Evolutionary conservation across 2,329 filamentous ascomycete species (phyloP), one percentile per base, ranked within the genome.

Genomic region (Dactylellina haptotyla): DNA sequence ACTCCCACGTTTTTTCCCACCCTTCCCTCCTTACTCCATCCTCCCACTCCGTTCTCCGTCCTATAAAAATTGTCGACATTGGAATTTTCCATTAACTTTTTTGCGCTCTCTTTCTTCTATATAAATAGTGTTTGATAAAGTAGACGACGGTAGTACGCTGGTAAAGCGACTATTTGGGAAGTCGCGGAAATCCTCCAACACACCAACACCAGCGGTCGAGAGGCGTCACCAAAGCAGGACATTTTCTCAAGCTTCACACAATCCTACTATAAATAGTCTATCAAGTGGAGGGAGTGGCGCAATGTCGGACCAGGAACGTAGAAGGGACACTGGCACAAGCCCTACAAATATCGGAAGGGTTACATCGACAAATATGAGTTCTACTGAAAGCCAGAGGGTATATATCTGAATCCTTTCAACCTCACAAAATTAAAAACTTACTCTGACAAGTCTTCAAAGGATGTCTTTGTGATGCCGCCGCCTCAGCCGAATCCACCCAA

Each of bases 81-180:
- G 54, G 32, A 32, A 34, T 25, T n/a, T 30, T 43, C 20, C 4
- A 37, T 39, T 12, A 25, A 41, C 20, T 51, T 41, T 26, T 41
- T 18, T 9, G 41, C 16, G 18, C 30, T 16, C 23, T 41, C 4
- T 26, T 48, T 18, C 54, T 6, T 45, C 6, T 45, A 43, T 58
- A 58, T 20, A 41, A 58, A 43, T 18, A 63, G 66, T 71, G 57
- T 63, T 57, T 32, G 43, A 71, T 45, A 62, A 70, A 58, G 57
- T 53, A 34, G 57, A 71, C 8, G 53, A 62, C 50, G 46, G 41
- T 25, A 62, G 34, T 18, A 57, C 66, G 37, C 43, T 71, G 10
- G 45, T 63, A 28, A 63, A 64, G 66, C 66, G 66, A 58, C 48
- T 71, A 34, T 71, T 71, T 41, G 50, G 66, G 45, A 71, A 71